These are phyloP conservation scores for Pyrus betulifolia DNA, from an alignment of 306 rosid species.

Conservation along the genomic window DNA sequence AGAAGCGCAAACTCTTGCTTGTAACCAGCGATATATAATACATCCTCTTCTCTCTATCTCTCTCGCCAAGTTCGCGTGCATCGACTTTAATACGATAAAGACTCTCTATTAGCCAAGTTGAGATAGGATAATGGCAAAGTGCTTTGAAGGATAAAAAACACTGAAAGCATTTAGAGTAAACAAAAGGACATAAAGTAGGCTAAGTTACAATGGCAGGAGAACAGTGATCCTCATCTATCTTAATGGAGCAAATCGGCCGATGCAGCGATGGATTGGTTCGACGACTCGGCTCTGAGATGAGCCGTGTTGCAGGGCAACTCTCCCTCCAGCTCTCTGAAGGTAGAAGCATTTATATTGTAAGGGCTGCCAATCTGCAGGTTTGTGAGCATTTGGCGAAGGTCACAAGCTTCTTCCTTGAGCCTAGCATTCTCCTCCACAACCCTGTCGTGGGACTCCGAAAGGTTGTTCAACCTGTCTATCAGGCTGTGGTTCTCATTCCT, in stretches of 20 bases:
- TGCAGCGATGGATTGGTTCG: constrained; percentile 34
- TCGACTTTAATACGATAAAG: neutral
- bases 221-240: constrained; percentile 21
- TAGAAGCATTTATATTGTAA: constrained; percentile 8
- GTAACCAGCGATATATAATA: neutral
- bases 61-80: neutral
- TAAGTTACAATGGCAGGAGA: constrained; percentile 12
- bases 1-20: constrained; percentile 13
- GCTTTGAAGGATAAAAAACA: constrained; percentile 7
- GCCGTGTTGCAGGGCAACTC: constrained; percentile 45
- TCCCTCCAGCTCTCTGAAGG: constrained; percentile 39
- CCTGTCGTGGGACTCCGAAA: constrained; percentile 47
- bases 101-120: neutral
- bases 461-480: constrained; percentile 43
- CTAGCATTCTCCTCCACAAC: constrained; percentile 49
- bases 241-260: constrained; percentile 35
- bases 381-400: constrained; percentile 59
- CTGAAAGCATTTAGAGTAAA: constrained; percentile 17
- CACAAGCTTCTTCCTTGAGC: constrained; percentile 55
- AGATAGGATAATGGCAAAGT: constrained; percentile 1
- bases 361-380: constrained; percentile 37
- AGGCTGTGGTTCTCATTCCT: constrained; percentile 59
- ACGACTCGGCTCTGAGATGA: constrained; percentile 38
- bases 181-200: constrained; percentile 16
- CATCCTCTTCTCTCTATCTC: neutral